Percentiles rank a stretch among this genome's conserved stretches.
These are phyloP conservation scores for Rhynchosporium agropyri DNA, from an alignment of 2,329 filamentous ascomycete genomes.

Conservation along the genomic window DNA sequence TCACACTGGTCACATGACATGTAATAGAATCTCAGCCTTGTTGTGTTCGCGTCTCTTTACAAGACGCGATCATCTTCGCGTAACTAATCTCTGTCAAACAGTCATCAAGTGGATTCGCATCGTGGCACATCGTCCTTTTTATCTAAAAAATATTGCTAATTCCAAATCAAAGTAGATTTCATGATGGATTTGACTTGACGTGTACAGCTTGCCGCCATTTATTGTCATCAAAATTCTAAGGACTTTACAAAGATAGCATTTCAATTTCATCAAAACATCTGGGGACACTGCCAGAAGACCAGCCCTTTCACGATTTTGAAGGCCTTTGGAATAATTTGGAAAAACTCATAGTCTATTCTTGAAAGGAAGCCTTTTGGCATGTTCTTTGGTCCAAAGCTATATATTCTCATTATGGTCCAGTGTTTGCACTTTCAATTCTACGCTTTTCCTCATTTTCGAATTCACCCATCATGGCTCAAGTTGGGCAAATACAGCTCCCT, in stretches of 20 bases:
- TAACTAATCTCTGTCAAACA: too few relatives aligned
- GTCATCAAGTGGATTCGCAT: too few relatives aligned
- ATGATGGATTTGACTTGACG: too few relatives aligned
- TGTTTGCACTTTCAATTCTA: slow-evolving; percentile 11
- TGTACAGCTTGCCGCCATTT: too few relatives aligned
- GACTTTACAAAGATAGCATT: too few relatives aligned
- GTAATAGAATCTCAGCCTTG: neutral
- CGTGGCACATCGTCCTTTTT: too few relatives aligned
- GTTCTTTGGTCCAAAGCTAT: slow-evolving; percentile 16
- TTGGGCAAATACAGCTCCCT: slow-evolving; percentile 12
- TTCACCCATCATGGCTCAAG: slow-evolving; percentile 25
- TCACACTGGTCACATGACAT: neutral
- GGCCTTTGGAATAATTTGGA: neutral
- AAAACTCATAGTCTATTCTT: neutral
- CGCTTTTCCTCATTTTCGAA: slow-evolving; percentile 18
- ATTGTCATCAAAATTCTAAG: too few relatives aligned
- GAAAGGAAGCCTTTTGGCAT: neutral
- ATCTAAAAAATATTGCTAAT: too few relatives aligned
- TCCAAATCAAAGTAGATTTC: too few relatives aligned
- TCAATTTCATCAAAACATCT: too few relatives aligned
- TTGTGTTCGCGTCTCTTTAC: neutral
- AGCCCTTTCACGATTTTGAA: neutral
- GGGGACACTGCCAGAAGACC: neutral
- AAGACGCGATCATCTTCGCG: too few relatives aligned
- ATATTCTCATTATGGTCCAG: slow-evolving; percentile 18